These are phyloP conservation scores for Cyclotella cryptica DNA, from an alignment of 108 stramenopile species.

Conservation along the genomic window DNA sequence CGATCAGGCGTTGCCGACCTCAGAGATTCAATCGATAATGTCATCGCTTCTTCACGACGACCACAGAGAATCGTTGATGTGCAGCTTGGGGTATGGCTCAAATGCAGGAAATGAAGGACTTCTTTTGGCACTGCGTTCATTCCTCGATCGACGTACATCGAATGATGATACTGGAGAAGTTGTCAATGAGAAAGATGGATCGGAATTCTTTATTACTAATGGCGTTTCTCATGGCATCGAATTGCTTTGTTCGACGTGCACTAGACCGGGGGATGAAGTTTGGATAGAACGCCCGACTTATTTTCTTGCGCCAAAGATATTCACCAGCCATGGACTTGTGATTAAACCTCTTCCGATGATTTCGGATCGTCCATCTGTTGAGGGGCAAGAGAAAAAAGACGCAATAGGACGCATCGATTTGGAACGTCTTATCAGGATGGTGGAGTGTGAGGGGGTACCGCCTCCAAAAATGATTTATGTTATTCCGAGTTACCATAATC, in stretches of 20 bases:
- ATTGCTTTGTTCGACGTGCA: conserved; percentile 58
- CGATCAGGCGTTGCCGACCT: conserved; percentile 45
- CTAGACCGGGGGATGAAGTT: conserved; percentile 64
- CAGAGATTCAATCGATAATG: conserved; percentile 60
- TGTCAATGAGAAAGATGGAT: not conserved
- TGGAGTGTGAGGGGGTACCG: conserved; percentile 43
- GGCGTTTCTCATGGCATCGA: conserved; percentile 80
- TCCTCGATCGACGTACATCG: conserved; percentile 54
- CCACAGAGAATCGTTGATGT: conserved; percentile 27
- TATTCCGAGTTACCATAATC: conserved; percentile 80
- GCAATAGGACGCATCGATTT: conserved; percentile 53
- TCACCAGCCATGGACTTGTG: conserved; percentile 58
- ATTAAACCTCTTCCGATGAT: conserved; percentile 64
- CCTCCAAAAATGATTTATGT: conserved; percentile 70
- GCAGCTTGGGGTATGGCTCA: conserved; percentile 51
- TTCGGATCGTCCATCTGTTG: conserved; percentile 1
- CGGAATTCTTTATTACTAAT: conserved; percentile 64
- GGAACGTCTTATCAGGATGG: conserved; percentile 34
- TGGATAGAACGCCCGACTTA: conserved; percentile 73
- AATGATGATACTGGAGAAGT: conserved; percentile 48
- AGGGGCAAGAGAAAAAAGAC: conserved; percentile 1
- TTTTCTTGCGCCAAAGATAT: conserved; percentile 67
- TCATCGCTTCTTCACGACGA: conserved; percentile 20
- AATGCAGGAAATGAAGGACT: conserved; percentile 53
- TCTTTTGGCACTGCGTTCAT: conserved; percentile 46